phyloP scores from a whole-genome alignment of 352 stramenopile genomes.

The Salisapilia sapeloensis region DNA sequence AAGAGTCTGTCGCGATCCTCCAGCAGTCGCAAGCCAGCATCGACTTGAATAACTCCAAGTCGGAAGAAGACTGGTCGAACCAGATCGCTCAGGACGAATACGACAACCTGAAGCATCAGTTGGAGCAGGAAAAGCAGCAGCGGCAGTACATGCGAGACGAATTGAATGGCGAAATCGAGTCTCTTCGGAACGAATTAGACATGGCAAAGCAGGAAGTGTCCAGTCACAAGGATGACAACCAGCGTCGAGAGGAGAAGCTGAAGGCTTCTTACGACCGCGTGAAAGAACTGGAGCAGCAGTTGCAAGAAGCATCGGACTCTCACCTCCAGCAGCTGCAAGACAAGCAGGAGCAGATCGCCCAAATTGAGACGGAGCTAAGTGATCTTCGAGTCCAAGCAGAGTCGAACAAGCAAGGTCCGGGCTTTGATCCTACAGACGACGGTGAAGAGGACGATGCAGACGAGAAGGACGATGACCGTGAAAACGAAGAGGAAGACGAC shows the following conservation, averaged over 20 bases:
- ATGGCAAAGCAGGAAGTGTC: constrained; percentile 62
- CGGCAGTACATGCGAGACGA: constrained; percentile 28
- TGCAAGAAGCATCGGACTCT: constrained; percentile 46
- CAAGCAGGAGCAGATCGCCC: constrained; percentile 52
- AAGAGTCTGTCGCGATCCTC: too few relatives aligned
- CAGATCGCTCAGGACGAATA: constrained; percentile 1
- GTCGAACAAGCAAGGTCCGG: constrained; percentile 17
- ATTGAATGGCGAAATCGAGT: constrained; percentile 21
- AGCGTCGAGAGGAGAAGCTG: constrained; percentile 51
- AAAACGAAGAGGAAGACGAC: constrained; percentile 16
- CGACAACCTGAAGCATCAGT: constrained; percentile 9
- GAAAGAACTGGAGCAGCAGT: constrained; percentile 20
- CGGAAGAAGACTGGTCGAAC: constrained; percentile 6
- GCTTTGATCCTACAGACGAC: constrained; percentile 28
- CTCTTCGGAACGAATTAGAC: constrained; percentile 50
- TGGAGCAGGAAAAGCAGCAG: constrained; percentile 18
- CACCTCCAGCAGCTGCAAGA: constrained; percentile 43
- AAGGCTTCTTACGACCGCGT: constrained; percentile 45
- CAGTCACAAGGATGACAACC: constrained; percentile 38
- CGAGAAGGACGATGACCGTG: constrained; percentile 6
- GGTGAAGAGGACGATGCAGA: constrained; percentile 7
- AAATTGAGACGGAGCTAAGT: constrained; percentile 36
- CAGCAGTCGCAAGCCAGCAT: too few relatives aligned
- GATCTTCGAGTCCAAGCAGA: constrained; percentile 25
- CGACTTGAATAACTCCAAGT: too few relatives aligned